Base-by-base conservation (phyloP, 2,329 filamentous ascomycete species). In the Cryphonectria naterciae region DNA sequence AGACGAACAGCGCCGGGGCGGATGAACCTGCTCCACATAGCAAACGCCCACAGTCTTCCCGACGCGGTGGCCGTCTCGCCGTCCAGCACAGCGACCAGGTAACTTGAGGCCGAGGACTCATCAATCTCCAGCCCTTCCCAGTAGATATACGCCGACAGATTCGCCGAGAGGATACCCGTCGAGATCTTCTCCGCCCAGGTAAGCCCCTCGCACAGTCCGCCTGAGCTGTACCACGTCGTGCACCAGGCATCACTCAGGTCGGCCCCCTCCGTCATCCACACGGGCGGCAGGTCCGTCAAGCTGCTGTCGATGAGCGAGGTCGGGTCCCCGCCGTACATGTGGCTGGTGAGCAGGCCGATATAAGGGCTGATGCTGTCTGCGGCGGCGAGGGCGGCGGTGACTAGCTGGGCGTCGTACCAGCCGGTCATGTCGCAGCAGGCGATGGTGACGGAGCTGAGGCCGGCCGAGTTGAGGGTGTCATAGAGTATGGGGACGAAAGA, bases 401-500 rank as follows among this genome's bases (percentile, higher is more conserved):
- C 68, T 2, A 37, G 58, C 28, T 60, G 68, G 25, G 75, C 76
- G 68, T 79, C 79, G n/a, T 77, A 74, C 81, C 81, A 83, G 71
- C 81, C 80, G 69, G 80, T 79, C 4, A 79, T 78, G 75, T 83
- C 79, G 75, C 80, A 82, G 78, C 80, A 82, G 37, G 78, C 75
- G 65, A 81, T 77, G 22, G 71, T 73, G 62, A 58, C 77, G 77
- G 52, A 84, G 77, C 63, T 80, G 77, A 78, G 72, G 58, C 74
- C 75, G 8, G 72, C 71, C 25, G 74, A 68, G 46, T 74, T 77
- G 63, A 86, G 79, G 1, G 82, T 83, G 25, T 81, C 78, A 66
- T 80, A 79, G 60, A 88, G 80, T n/a, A 85, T 79, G 70, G 79
- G 77, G 77, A 88, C 84, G 76, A 88, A 87, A 56, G 85, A 82